Evolutionary conservation across 495 filamentous ascomycete species (phyloP).

Genomic region (Aspergillus sclerotioniger): DNA sequence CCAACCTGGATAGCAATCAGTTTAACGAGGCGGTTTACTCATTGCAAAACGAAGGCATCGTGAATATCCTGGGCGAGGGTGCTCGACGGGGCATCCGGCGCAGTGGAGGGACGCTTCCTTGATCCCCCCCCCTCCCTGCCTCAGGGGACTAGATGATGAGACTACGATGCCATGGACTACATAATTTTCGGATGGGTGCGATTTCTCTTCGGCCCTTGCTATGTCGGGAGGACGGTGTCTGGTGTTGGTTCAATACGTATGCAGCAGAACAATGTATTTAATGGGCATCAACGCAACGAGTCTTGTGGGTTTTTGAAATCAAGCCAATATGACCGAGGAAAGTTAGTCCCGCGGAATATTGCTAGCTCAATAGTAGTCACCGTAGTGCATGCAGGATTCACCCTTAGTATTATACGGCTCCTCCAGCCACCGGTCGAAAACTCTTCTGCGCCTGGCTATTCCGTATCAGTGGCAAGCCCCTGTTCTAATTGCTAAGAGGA

Average conservation of each 20-base stretch:
- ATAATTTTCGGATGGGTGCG: slow-evolving; percentile 18
- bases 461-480: no score
- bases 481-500: no score
- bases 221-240: slow-evolving; percentile 6
- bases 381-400: neutral
- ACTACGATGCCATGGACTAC: slow-evolving; percentile 24
- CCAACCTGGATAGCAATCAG: slow-evolving; percentile 69
- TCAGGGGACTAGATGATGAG: slow-evolving; percentile 19
- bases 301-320: neutral
- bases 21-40: slow-evolving; percentile 76
- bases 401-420: no score
- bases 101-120: slow-evolving; percentile 52
- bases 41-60: slow-evolving; percentile 79
- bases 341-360: neutral
- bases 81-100: slow-evolving; percentile 78
- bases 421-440: no score
- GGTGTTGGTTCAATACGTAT: slow-evolving; percentile 10
- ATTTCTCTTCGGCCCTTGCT: neutral
- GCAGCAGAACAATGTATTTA: neutral
- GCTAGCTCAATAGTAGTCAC: neutral
- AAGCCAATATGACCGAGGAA: neutral
- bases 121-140: neutral
- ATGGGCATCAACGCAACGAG: neutral
- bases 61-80: slow-evolving; percentile 84
- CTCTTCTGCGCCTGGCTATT: no score